Evolutionary conservation across 352 stramenopile genomes (phyloP).

Genomic region (Aphanomyces invadans): DNA sequence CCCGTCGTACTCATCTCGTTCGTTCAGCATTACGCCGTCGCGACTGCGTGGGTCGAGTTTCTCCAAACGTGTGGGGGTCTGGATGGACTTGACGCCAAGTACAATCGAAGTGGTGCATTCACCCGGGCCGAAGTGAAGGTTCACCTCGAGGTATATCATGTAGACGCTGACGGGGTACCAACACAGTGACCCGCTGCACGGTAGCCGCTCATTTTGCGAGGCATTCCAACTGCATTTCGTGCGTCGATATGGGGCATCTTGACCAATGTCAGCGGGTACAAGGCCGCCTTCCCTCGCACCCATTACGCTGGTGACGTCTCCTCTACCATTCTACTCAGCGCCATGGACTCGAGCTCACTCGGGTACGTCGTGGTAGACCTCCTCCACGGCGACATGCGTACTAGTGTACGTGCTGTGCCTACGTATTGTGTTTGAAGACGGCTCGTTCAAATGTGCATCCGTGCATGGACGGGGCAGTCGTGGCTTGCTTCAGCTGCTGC

Average conservation of each 20-base stretch:
- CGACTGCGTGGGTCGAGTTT: constrained; percentile 39
- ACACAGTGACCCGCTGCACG: not conserved
- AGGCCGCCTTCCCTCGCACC: constrained; percentile 23
- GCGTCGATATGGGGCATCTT: constrained; percentile 38
- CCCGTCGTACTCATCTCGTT: not conserved
- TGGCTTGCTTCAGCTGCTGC: too few species aligned
- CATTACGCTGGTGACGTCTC: constrained; percentile 39
- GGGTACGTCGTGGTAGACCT: not conserved
- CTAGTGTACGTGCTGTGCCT: constrained; percentile 1
- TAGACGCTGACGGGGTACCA: too few species aligned
- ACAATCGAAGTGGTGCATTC: constrained; percentile 27
- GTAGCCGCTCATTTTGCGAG: constrained; percentile 37
- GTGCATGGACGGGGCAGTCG: too few species aligned
- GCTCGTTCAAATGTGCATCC: too few species aligned
- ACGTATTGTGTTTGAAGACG: not conserved
- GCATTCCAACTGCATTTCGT: constrained; percentile 37
- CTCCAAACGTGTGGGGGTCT: constrained; percentile 33
- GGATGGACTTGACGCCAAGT: constrained; percentile 30
- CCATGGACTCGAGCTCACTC: not conserved
- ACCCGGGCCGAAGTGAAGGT: not conserved
- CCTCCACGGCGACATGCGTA: not conserved
- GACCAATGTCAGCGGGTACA: constrained; percentile 33
- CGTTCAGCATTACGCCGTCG: constrained; percentile 35
- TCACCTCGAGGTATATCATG: constrained; percentile 13
- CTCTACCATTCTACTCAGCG: too few species aligned